Conservation (phyloP, 2,329 filamentous ascomycete genomes). For the Fusarium incarnatum region DNA sequence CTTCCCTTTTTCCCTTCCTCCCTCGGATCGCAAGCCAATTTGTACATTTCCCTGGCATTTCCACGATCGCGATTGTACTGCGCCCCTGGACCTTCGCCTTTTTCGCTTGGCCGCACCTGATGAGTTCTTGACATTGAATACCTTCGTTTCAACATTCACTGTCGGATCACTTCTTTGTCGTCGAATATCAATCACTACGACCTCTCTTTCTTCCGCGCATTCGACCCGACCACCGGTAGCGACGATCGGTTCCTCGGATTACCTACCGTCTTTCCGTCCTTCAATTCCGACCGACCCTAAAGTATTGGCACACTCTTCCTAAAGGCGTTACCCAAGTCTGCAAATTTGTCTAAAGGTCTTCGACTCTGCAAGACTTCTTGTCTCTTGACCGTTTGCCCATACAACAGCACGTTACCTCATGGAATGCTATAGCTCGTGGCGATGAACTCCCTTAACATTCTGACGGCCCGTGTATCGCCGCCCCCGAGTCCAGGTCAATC, state of each 20-base stretch:
- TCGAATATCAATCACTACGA: not conserved
- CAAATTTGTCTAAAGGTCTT: not conserved
- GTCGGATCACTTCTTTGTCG: slow-evolving; percentile 19
- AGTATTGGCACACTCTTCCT: slow-evolving; percentile 4
- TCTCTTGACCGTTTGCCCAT: not conserved
- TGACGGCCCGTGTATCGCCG: slow-evolving; percentile 83
- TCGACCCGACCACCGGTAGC: slow-evolving; percentile 2
- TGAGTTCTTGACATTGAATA: slow-evolving; percentile 41
- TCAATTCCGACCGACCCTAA: slow-evolving; percentile 1
- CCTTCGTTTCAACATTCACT: slow-evolving; percentile 37
- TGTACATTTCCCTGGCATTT: slow-evolving; percentile 29
- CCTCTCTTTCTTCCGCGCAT: slow-evolving; percentile 28
- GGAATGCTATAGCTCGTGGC: slow-evolving; percentile 67
- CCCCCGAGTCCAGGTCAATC: slow-evolving; percentile 66
- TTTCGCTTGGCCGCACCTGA: slow-evolving; percentile 28
- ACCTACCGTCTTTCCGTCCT: slow-evolving; percentile 12
- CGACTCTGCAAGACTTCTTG: not conserved
- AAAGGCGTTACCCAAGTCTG: not conserved
- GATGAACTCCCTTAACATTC: slow-evolving; percentile 98
- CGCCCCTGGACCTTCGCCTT: slow-evolving; percentile 29
- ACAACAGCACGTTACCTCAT: slow-evolving; percentile 55
- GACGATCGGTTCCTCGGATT: slow-evolving; percentile 19
- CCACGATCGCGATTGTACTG: slow-evolving; percentile 27
- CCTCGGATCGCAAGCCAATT: slow-evolving; percentile 9
- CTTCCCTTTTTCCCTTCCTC: slow-evolving; percentile 22